Base-by-base conservation (phyloP, 768 basidiomycete genomes). In the Tricholoma furcatifolium region DNA sequence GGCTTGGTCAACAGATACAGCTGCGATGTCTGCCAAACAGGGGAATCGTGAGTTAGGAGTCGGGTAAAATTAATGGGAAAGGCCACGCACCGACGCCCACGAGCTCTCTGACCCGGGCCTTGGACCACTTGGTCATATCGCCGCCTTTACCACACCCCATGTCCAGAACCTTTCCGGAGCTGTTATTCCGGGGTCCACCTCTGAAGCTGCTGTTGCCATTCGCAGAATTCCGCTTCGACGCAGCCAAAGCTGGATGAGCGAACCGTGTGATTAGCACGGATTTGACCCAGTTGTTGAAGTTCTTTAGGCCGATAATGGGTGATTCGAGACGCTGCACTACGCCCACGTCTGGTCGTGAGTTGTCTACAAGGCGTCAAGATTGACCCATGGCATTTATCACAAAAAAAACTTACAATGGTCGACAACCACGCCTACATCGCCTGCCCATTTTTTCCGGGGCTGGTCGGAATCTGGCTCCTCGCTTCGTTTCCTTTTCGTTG, bases 221-320 rank as follows among this genome's bases (percentile, higher is more conserved):
- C 49, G 60, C 54, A 23, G 52, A 14, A 54, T 43, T 56, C 52
- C 75, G 75, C 39, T 69, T 67, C 31, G 62, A 58, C 15, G 55
- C 52, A 31, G 75, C 68, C 34, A 93, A 76, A 30, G 75, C 85
- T 2, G 88, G 85, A 65, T 87, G 85, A 1, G 88, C 90, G 62
- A 91, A 97, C 47, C 89, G 89, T 8, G 88, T 86, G 64, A 99
- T 97, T 56, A 98, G 78, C 15, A 98, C 95, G 9, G 93, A 93
- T 69, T 99, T 99, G 61, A 98, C 88, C 97, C 97, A 99, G 74
- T 99, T 99, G 74, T 99, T 99, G 74, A 98, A 99, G 66, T 81
- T 88, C 70, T 97, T 98, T 50, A 99, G 81, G 34, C 97, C 97
- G 50, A 97, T 93, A 61, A 98, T 99, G 39, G 94, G 93, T 6